Evolutionary conservation across 225 moss, liverwort and hornwort species (phyloP).

Genomic region (Lunularia cruciata): DNA sequence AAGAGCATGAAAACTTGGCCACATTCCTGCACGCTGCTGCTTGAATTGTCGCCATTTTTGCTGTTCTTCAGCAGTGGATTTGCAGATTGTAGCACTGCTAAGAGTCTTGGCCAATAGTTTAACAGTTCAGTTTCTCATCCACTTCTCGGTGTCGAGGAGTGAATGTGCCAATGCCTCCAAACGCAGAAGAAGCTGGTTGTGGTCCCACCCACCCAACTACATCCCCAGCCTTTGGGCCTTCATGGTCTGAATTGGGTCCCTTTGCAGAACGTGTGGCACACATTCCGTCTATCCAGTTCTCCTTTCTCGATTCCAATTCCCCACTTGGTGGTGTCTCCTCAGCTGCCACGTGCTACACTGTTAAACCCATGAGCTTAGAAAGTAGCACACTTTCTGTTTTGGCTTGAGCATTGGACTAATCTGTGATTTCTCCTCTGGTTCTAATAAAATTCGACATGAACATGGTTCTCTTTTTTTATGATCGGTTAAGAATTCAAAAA

Average conservation of each 20-base stretch:
- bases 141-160: not conserved
- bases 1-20: not conserved
- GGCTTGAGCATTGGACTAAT: too few species aligned
- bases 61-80: too few species aligned
- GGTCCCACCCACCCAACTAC: not conserved
- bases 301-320: too few species aligned
- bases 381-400: too few species aligned
- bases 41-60: slow-evolving; percentile 4
- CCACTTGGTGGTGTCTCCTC: too few species aligned
- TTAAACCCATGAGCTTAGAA: too few species aligned
- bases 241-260: not conserved
- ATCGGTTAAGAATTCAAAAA: too few species aligned
- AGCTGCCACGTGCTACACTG: too few species aligned
- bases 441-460: too few species aligned
- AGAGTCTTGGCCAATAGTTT: not conserved
- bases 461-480: too few species aligned
- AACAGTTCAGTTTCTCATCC: not conserved
- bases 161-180: too few species aligned
- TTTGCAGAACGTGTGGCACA: not conserved
- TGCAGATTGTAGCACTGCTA: not conserved
- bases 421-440: too few species aligned
- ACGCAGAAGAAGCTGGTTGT: not conserved
- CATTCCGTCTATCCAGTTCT: not conserved
- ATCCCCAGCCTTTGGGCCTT: not conserved
- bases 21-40: slow-evolving; percentile 1